A percentile compares a stretch with the other conserved stretches of the same genome.
Conservation (phyloP, 768 basidiomycete genomes). For the Solioccasus polychromus region DNA sequence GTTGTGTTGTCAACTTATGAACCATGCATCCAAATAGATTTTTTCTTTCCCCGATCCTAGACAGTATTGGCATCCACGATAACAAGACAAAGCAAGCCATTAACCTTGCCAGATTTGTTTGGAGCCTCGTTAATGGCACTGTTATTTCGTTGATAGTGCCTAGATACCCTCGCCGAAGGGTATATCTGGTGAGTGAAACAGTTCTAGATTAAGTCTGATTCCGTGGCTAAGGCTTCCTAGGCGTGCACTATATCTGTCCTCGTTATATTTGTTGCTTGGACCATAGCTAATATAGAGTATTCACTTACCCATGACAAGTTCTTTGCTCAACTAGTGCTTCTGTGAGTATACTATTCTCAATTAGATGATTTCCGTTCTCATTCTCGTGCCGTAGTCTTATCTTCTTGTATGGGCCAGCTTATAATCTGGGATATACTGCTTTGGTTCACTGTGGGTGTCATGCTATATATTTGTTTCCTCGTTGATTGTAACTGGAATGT, state of each 20-base stretch:
- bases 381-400: conserved; percentile 1
- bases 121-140: conserved; percentile 1
- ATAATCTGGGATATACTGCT: conserved; percentile 5
- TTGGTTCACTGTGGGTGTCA: conserved; percentile 5
- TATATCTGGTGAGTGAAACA: conserved; percentile 14
- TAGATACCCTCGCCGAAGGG: conserved; percentile 10
- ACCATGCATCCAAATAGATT: conserved; percentile 1
- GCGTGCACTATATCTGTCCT: conserved; percentile 6
- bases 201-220: too few relatives aligned
- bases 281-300: conserved; percentile 11
- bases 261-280: conserved; percentile 9
- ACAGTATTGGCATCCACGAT: conserved; percentile 20
- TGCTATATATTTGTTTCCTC: neutral
- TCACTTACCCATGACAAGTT: conserved; percentile 1
- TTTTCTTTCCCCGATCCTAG: conserved; percentile 12
- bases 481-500: neutral
- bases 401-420: conserved; percentile 5
- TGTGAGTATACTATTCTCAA: neutral
- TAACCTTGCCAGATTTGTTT: conserved; percentile 5
- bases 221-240: neutral
- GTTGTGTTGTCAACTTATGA: neutral
- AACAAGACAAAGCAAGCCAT: conserved; percentile 16
- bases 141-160: conserved; percentile 2
- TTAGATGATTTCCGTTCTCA: neutral
- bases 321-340: neutral